These are phyloP conservation scores for Xylariales sp. DNA, from an alignment of 2,329 filamentous ascomycete genomes.

Conservation along the genomic window DNA sequence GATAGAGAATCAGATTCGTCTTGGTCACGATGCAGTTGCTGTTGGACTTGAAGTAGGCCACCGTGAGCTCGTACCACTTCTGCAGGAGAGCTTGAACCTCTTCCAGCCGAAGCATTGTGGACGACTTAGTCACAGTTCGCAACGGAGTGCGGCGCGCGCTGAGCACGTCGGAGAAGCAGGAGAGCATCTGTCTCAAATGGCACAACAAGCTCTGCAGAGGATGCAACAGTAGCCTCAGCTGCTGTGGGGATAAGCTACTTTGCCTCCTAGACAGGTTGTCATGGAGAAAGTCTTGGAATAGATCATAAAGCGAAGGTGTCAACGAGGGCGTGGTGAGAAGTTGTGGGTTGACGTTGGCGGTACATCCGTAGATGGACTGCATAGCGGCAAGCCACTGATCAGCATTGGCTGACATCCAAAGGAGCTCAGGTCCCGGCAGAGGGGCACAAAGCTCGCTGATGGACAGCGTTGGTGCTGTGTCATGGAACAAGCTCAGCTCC, in stretches of 20 bases:
- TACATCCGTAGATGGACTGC: conserved; percentile 53
- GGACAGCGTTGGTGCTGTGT: conserved; percentile 57
- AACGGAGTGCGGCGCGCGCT: conserved; percentile 33
- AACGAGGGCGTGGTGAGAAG: conserved; percentile 44
- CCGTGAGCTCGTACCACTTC: conserved; percentile 64
- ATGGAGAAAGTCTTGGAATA: conserved; percentile 65
- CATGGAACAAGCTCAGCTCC: conserved; percentile 64
- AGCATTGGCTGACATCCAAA: conserved; percentile 59
- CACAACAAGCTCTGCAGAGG: conserved; percentile 62
- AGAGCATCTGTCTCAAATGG: conserved; percentile 61
- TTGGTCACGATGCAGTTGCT: conserved; percentile 55
- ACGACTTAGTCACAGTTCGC: conserved; percentile 52
- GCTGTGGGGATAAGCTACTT: conserved; percentile 40
- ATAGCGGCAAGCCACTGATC: conserved; percentile 56
- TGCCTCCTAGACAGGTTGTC: conserved; percentile 54
- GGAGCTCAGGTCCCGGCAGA: conserved; percentile 55
- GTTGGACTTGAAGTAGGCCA: conserved; percentile 49
- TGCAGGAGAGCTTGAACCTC: conserved; percentile 61
- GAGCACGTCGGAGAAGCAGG: conserved; percentile 57
- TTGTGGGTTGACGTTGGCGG: conserved; percentile 44
- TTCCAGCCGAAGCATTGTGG: conserved; percentile 56
- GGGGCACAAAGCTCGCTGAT: conserved; percentile 62
- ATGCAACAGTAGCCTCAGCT: conserved; percentile 64
- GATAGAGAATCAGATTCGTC: conserved; percentile 65
- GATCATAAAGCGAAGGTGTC: conserved; percentile 56